Conservation (phyloP, 805 yeast species). For the Wickerhamomyces ciferrii region DNA sequence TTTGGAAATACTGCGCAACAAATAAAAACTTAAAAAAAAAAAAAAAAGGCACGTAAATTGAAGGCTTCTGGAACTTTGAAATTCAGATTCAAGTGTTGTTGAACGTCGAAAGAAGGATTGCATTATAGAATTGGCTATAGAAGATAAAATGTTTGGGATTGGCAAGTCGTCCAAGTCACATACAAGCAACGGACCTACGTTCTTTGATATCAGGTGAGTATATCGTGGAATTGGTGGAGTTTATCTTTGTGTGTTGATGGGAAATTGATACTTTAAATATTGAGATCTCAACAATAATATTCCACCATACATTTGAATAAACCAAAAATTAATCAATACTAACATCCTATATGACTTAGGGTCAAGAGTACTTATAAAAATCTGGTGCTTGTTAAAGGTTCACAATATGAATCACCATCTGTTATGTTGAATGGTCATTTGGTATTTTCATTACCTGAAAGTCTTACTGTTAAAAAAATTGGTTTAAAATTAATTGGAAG, state of each 20-base stretch:
- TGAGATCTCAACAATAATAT: no score
- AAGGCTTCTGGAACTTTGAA: no score
- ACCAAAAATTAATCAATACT: not conserved
- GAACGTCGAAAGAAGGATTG: no score
- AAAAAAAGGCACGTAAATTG: no score
- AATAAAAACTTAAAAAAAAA: no score
- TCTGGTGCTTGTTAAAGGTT: slow-evolving; percentile 71
- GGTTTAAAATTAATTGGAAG: slow-evolving; percentile 58
- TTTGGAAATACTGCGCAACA: no score
- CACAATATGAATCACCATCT: slow-evolving; percentile 70
- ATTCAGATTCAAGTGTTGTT: no score
- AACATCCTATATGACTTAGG: slow-evolving; percentile 10
- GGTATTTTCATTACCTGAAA: slow-evolving; percentile 65
- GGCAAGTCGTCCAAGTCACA: slow-evolving; percentile 11
- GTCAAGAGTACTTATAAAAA: slow-evolving; percentile 41
- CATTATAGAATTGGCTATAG: no score
- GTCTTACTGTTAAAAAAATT: slow-evolving; percentile 56
- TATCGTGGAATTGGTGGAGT: not conserved
- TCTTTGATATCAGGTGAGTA: slow-evolving; percentile 24
- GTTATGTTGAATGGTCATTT: slow-evolving; percentile 71
- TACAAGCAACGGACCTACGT: slow-evolving; percentile 16
- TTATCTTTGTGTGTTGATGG: not conserved
- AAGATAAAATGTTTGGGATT: slow-evolving; percentile 16
- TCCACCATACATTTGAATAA: not conserved
- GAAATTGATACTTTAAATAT: not conserved